Base-by-base conservation (phyloP, 768 basidiomycete species). In the Boletus tomentosulus region DNA sequence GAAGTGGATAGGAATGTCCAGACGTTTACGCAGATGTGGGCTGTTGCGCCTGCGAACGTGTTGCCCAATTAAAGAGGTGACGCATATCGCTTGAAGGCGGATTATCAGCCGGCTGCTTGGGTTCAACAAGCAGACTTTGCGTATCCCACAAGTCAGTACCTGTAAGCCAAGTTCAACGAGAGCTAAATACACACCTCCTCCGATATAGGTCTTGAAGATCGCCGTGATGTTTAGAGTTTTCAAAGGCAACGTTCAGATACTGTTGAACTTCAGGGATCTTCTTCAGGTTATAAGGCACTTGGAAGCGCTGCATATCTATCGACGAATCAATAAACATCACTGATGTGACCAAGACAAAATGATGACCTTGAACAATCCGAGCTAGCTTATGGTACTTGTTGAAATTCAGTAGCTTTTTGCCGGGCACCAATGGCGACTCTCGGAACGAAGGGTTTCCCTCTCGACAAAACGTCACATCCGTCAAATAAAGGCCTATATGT, bases 361-460 rank as follows among this genome's bases (percentile, higher is more conserved):
- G 48, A 71, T 63, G 59, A 82, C 89, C 89, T 75, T 89, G 85
- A 42, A 93, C 80, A 60, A 96, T 92, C 63, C 85, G 78, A 33
- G 87, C 87, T 54, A 95, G 78, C 67, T 92, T 96, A 65, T 89
- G 88, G 63, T 97, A 98, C 70, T 97, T 96, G 71, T 95, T 96
- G 65, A 97, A 94, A 71, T 99, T 99, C 67, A 98, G 78, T 37
- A 99, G 73, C 62, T 85, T 89, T 71, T 90, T 86, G 54, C 80
- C 80, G 1, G 87, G 77, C 50, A 84, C 84, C 53, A 82, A 69
- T 0, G 93, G 89, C 6, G 94, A 90, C 15, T 84, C 80, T 59
- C 96, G 81, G 61, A 87, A 77, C 13, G 89, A 87, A 15, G 91
- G 87, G 67, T 98, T 98, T 19, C 96, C 96, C 64, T 98, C 96